Conservation (phyloP, 2,329 filamentous ascomycete genomes). For the Westerdykella aurantiaca region DNA sequence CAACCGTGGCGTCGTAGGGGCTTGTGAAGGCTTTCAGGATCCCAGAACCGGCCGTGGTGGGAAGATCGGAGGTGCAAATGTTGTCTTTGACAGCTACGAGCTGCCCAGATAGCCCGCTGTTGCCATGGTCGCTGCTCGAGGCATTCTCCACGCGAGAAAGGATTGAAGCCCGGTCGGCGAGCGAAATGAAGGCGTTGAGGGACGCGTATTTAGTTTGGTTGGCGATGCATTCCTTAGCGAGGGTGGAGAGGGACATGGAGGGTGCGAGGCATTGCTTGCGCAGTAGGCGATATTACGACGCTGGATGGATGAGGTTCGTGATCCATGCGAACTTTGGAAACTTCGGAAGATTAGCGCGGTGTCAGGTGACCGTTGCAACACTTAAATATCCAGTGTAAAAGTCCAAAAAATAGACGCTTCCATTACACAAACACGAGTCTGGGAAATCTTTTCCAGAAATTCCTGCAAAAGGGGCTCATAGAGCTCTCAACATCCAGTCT, state of each 20-base stretch:
- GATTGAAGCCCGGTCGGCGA: slow-evolving; percentile 17
- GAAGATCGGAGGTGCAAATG: slow-evolving; percentile 41
- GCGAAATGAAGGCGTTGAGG: slow-evolving; percentile 38
- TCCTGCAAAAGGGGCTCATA: no score
- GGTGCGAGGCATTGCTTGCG: slow-evolving; percentile 13
- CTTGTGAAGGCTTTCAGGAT: slow-evolving; percentile 64
- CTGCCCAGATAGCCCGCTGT: slow-evolving; percentile 17
- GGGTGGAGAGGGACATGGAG: slow-evolving; percentile 37
- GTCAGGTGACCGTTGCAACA: no score
- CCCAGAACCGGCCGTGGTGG: slow-evolving; percentile 75
- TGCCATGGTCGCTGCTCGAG: neutral
- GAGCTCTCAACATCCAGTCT: no score
- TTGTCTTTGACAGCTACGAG: slow-evolving; percentile 48
- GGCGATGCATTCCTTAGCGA: slow-evolving; percentile 32
- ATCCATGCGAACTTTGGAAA: no score
- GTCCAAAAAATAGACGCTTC: no score
- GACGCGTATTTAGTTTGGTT: slow-evolving; percentile 27
- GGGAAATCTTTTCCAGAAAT: no score
- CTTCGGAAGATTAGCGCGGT: no score
- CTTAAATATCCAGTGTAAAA: no score
- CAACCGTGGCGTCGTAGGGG: slow-evolving; percentile 77
- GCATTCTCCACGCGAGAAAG: slow-evolving; percentile 17
- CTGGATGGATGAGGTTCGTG: no score
- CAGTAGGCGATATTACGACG: no score
- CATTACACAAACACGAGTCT: no score